phyloP scores from a whole-genome alignment of 78 protist species.

The Dictyostelium purpureum region DNA sequence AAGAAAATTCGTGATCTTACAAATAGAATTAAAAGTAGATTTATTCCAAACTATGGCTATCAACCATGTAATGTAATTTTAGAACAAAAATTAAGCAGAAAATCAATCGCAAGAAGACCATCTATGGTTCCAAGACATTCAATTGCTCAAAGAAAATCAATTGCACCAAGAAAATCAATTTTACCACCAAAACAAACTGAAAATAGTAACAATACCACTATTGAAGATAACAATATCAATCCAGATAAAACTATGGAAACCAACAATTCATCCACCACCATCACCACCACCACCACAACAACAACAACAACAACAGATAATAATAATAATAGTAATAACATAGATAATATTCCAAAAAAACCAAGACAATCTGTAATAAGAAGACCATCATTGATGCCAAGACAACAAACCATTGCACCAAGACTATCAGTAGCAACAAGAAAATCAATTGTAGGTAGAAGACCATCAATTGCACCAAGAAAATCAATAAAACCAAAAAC shows the following conservation, averaged over 20 bases:
- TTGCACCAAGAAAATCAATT: slow-evolving; percentile 47
- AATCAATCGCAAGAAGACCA: slow-evolving; percentile 37
- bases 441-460: neutral
- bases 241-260: no score
- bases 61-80: slow-evolving; percentile 74
- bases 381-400: neutral
- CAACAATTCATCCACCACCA: neutral
- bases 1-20: slow-evolving; percentile 46
- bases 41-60: neutral
- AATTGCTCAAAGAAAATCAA: neutral
- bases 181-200: no score
- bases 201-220: no score
- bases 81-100: slow-evolving; percentile 1
- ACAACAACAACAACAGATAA: neutral
- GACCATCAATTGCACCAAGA: neutral
- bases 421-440: neutral
- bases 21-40: slow-evolving; percentile 15
- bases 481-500: neutral
- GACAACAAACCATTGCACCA: no score
- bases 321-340: neutral
- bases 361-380: neutral
- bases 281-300: neutral
- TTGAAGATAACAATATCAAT: no score
- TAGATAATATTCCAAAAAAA: neutral
- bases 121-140: neutral